Evolutionary conservation across 306 rosid genomes (phyloP), one percentile per base, ranked within the genome.

Genomic region (Glycine soja): DNA sequence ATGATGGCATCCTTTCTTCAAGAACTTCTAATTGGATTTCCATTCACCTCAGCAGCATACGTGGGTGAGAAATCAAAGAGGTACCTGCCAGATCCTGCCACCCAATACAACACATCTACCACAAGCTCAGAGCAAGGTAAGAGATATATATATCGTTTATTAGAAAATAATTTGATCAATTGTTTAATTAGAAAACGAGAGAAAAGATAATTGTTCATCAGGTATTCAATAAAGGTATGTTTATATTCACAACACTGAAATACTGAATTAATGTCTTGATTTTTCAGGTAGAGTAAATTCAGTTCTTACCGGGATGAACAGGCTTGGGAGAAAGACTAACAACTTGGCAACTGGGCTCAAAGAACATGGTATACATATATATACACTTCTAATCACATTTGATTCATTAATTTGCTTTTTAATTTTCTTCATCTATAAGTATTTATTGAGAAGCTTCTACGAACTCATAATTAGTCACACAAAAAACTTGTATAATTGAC

Each of bases 241-340:
- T 10, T 5, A 1, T 59, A 47, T 59, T 15, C 47, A 34, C 24
- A 70, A 70, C 43, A 30, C 40, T 48, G n/a, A 16, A 3, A 19
- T 19, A 19, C 24, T 19, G 24, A 19, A 19, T 15, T 32, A 32
- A 30, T 19, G 8, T 61, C 57, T 16, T 48, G 12, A 42, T 11
- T 54, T 38, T 84, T 75, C 88, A 87, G 90, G 70, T 68, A 54
- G 75, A 42, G 74, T 43, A 74, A 80, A 70, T 56, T 84, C 84
- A 15, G 81, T 56, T 8, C 72, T 78, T 14, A 81, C 18, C 62
- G 53, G 84, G 75, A n/a, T 63, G 80, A 81, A 78, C 85, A 87
- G 58, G 69, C 71, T 61, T 8, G 78, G 87, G 45, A 76, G 73
- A 73, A 80, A 76, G 47, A 38, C 83, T 1, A 64, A 77, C 48